These are phyloP conservation scores for Colletotrichum truncatum DNA, from an alignment of 2,329 filamentous ascomycete species.

Conservation along the genomic window DNA sequence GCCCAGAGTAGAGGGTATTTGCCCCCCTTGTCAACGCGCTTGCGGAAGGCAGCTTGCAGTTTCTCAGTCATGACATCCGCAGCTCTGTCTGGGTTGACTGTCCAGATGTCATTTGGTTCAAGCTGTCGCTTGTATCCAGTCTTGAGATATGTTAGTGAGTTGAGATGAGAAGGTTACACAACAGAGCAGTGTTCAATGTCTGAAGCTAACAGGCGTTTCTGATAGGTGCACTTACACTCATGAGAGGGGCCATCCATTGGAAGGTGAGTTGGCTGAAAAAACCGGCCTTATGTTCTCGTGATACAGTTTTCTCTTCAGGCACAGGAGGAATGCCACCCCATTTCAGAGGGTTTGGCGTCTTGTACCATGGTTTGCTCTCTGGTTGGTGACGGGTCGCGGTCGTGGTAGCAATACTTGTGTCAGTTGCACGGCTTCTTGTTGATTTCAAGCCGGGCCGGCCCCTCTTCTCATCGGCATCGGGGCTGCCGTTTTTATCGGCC, in stretches of 20 bases:
- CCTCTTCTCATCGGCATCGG: slow-evolving; percentile 21
- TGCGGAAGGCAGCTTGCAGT: slow-evolving; percentile 74
- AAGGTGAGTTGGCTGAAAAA: slow-evolving; percentile 83
- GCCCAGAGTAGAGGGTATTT: slow-evolving; percentile 82
- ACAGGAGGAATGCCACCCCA: slow-evolving; percentile 67
- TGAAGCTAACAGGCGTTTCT: background rate
- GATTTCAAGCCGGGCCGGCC: slow-evolving; percentile 41
- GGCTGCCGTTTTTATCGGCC: background rate
- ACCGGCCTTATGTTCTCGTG: slow-evolving; percentile 76
- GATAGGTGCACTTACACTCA: slow-evolving; percentile 67
- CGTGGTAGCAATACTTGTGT: slow-evolving; percentile 58
- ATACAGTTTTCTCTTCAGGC: slow-evolving; percentile 62
- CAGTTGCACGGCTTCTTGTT: slow-evolving; percentile 63
- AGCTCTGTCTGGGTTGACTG: slow-evolving; percentile 82
- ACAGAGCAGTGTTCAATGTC: background rate
- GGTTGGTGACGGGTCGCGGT: slow-evolving; percentile 40
- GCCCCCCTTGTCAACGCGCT: slow-evolving; percentile 72
- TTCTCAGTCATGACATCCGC: slow-evolving; percentile 75
- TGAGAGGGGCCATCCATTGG: slow-evolving; percentile 89
- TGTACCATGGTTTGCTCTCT: slow-evolving; percentile 68
- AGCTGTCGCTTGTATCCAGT: slow-evolving; percentile 87
- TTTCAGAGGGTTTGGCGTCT: slow-evolving; percentile 67
- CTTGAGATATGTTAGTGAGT: slow-evolving; percentile 47
- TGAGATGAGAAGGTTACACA: background rate
- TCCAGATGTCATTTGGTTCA: slow-evolving; percentile 87